phyloP scores from a whole-genome alignment of 2,329 filamentous ascomycete genomes.

The Colletotrichum euphorbiae region DNA sequence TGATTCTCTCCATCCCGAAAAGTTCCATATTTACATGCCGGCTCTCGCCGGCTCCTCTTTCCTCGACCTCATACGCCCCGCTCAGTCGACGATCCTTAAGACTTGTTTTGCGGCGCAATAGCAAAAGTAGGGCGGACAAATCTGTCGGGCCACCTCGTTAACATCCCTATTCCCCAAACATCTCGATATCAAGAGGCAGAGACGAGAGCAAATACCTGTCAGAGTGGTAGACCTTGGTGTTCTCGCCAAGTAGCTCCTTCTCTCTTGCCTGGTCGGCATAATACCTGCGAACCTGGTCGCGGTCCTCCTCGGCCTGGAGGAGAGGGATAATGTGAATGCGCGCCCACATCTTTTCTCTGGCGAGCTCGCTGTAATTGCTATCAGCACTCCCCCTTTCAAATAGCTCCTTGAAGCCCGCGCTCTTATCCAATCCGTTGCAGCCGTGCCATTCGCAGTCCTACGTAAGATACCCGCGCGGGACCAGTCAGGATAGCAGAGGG shows the following conservation, averaged over 20 bases:
- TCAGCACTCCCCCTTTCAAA: neutral
- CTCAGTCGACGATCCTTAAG: constrained; percentile 52
- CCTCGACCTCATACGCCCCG: neutral
- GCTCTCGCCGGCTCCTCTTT: constrained; percentile 5
- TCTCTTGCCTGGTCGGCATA: constrained; percentile 89
- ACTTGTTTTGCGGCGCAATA: constrained; percentile 72
- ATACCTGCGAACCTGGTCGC: constrained; percentile 89
- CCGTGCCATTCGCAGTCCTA: no score
- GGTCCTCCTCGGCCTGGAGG: constrained; percentile 95
- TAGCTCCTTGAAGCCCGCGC: no score
- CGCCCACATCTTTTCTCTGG: constrained; percentile 97
- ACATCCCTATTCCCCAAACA: neutral
- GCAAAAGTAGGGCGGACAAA: constrained; percentile 86
- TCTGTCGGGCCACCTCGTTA: constrained; percentile 55
- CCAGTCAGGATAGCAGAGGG: neutral
- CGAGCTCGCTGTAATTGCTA: constrained; percentile 76
- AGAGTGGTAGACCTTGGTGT: constrained; percentile 86
- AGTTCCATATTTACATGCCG: constrained; percentile 27
- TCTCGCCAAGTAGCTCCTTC: constrained; percentile 87
- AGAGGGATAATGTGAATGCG: constrained; percentile 94
- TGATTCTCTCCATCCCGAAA: constrained; percentile 15
- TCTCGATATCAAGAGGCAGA: fast-evolving
- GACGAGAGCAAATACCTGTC: constrained; percentile 75
- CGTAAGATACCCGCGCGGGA: no score
- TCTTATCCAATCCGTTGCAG: no score